phyloP scores from a whole-genome alignment of 2,329 filamentous ascomycete species.

The Penicillium sp. region DNA sequence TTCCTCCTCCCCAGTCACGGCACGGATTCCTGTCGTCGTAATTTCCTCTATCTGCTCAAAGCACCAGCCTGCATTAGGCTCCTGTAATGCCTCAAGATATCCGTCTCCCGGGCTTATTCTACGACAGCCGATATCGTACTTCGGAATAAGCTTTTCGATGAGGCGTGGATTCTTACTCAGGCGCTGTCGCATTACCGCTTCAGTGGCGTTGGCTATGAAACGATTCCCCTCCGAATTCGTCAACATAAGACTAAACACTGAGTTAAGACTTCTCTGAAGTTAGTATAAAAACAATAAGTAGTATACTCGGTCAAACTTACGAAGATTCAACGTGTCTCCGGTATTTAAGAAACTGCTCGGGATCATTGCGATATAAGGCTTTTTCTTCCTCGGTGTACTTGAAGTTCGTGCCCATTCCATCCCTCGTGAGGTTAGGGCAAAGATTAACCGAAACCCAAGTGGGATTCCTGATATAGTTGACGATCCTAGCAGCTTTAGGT shows the following conservation, averaged over 20 bases:
- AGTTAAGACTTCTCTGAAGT: neutral
- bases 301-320: neutral
- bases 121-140: neutral
- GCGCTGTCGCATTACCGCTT: neutral
- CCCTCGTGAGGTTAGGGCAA: slow-evolving; percentile 26
- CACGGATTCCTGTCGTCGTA: neutral
- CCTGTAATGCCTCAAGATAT: neutral
- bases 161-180: neutral
- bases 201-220: neutral
- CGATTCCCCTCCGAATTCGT: neutral
- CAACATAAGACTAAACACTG: neutral
- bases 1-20: neutral
- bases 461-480: slow-evolving; percentile 33
- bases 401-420: slow-evolving; percentile 24
- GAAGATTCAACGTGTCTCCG: slow-evolving; percentile 9
- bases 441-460: slow-evolving; percentile 33
- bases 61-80: neutral
- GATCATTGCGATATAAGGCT: slow-evolving; percentile 19
- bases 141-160: neutral
- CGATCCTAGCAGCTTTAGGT: slow-evolving; percentile 20
- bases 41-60: neutral
- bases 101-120: slow-evolving; percentile 1
- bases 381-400: slow-evolving; percentile 28
- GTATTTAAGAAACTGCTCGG: slow-evolving; percentile 4
- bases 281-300: neutral